Evolutionary conservation across 2,329 filamentous ascomycete genomes (phyloP), one percentile per base, ranked within the genome.

Genomic region (Trichophyton mentagrophytes): DNA sequence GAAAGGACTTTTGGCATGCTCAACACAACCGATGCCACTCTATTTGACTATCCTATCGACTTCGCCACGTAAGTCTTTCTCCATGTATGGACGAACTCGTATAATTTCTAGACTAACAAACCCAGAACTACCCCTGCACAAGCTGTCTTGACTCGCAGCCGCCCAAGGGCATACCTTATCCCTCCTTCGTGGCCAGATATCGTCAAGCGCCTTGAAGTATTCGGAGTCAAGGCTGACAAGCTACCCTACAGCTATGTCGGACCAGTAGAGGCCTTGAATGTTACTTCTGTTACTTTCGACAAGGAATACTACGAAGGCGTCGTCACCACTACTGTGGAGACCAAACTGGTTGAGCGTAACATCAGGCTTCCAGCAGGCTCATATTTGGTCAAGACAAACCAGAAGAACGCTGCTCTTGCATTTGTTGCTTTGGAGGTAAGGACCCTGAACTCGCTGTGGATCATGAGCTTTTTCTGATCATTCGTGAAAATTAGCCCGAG

Each of bases 341-440:
- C 59, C 3, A 22, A 42, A 17, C 17, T 36, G 4, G 46, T 60
- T 2, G 36, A 56, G 5, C 49, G 40, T 20, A 17, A 56, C 30
- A 44, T 60, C 3, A 56, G 40, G n/a, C 49, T 60, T 5, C 59
- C 59, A 25, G 4, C 47, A 20, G 59, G 59, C 13, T 56, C 46
- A 2, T 60, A 25, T n/a, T 15, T 44, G 59, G 13, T 60, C 6
- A 60, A 22, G 11, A 56, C 59, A 15, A 53, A 20, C 13, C 59
- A 60, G 59, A 60, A 60, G 25, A 60, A 60, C 20, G 59, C 59
- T 7, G 59, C 59, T n/a, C 46, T 60, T 15, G 59, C 59, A 15
- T 60, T 60, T 9, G 47, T 60, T 38, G 27, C 59, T 8, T 38
- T 60, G 27, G 59, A 60, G 59, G 59, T 60, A 36, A 60, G 27